Evolutionary conservation across 2,329 filamentous ascomycete genomes (phyloP).

Genomic region (Nannizzia gypsea): DNA sequence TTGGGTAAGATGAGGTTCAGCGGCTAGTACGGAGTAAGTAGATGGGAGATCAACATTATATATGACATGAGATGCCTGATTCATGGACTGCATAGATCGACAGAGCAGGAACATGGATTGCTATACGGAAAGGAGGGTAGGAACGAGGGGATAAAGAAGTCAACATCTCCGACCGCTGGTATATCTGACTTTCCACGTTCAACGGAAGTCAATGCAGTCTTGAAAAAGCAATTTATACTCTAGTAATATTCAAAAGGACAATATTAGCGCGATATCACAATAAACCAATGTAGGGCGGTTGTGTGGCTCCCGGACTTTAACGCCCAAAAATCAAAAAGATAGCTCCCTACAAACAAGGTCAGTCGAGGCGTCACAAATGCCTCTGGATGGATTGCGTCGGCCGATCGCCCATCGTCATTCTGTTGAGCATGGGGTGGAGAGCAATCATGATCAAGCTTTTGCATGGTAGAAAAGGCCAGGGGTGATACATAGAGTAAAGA

Average conservation of each 20-base stretch:
- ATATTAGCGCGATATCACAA: background rate
- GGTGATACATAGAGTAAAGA: background rate
- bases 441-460: constrained; percentile 4
- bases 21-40: background rate
- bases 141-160: background rate
- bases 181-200: background rate
- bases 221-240: constrained; percentile 1
- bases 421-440: background rate
- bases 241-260: background rate
- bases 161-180: background rate
- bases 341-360: background rate
- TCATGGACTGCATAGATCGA: constrained; percentile 2
- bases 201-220: background rate
- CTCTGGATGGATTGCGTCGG: background rate
- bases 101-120: background rate
- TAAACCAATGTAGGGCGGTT: background rate
- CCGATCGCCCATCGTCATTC: background rate
- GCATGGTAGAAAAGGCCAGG: background rate
- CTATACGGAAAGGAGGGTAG: background rate
- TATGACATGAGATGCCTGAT: background rate
- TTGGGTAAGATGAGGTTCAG: background rate
- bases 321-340: background rate
- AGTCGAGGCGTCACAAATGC: constrained; percentile 2
- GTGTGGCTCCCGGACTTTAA: background rate
- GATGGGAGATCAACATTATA: background rate